Evolutionary conservation across 768 basidiomycete species (phyloP).

Genomic region (Calvatia gigantea): DNA sequence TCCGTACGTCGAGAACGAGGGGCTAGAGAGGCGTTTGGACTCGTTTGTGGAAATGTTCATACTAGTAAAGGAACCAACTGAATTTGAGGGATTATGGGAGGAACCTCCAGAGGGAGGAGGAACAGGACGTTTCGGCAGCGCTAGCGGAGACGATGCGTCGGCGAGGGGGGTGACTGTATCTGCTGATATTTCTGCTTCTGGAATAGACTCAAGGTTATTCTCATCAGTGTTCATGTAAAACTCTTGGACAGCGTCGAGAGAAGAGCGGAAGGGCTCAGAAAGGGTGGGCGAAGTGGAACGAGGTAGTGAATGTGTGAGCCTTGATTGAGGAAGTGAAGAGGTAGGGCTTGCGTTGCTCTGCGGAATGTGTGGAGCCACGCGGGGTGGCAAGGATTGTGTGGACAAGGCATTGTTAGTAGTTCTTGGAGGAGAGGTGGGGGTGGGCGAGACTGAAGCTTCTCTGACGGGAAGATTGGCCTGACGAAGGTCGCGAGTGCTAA

Average conservation of each 20-base stretch:
- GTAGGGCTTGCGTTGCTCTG: slow-evolving; percentile 3
- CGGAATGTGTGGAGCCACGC: slow-evolving; percentile 15
- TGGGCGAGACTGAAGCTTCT: slow-evolving; percentile 2
- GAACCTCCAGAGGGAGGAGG: neutral
- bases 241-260: neutral
- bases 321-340: slow-evolving; percentile 20
- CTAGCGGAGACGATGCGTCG: neutral
- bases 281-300: slow-evolving; percentile 32
- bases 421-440: slow-evolving; percentile 24
- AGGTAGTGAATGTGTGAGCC: slow-evolving; percentile 27
- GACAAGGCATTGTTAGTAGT: slow-evolving; percentile 17
- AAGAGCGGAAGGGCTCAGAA: slow-evolving; percentile 14
- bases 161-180: neutral
- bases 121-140: neutral
- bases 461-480: slow-evolving; percentile 62
- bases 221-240: neutral
- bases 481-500: slow-evolving; percentile 73
- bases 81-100: neutral
- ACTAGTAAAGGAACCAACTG: neutral
- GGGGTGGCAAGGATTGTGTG: slow-evolving; percentile 28
- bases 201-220: neutral
- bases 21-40: neutral
- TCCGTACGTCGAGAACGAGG: neutral
- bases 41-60: neutral
- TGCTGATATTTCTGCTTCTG: slow-evolving; percentile 2